Evolutionary conservation across 1,284 basidiomycete species (phyloP).

Genomic region (Sporisorium exsertum): DNA sequence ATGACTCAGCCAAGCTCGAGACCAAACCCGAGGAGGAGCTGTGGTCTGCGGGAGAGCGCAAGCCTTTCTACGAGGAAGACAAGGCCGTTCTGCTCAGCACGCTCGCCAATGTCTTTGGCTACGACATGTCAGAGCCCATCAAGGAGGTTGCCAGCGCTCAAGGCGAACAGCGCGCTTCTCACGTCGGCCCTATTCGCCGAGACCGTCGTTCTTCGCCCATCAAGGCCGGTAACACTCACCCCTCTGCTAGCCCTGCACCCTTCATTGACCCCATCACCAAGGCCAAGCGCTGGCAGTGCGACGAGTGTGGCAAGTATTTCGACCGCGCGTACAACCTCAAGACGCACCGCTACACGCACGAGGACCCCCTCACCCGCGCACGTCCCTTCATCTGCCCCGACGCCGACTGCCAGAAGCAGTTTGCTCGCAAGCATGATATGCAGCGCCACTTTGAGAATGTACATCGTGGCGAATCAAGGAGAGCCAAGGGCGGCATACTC

Average conservation of each 20-base stretch:
- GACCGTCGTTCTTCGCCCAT: slow-evolving; percentile 34
- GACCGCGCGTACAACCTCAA: slow-evolving; percentile 64
- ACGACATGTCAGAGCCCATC: slow-evolving; percentile 11
- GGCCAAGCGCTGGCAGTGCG: slow-evolving; percentile 57
- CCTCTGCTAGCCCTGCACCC: slow-evolving; percentile 33
- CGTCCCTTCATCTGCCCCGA: slow-evolving; percentile 55
- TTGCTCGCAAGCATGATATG: slow-evolving; percentile 63
- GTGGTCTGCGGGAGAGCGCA: slow-evolving; percentile 24
- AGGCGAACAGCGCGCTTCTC: slow-evolving; percentile 22
- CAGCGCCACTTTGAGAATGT: slow-evolving; percentile 58
- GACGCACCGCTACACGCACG: slow-evolving; percentile 58
- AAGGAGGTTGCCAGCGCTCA: slow-evolving; percentile 12
- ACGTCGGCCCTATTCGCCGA: slow-evolving; percentile 42
- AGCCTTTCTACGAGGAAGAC: slow-evolving; percentile 41
- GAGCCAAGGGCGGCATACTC: slow-evolving; percentile 13
- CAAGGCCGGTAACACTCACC: slow-evolving; percentile 9
- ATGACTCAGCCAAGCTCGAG: slow-evolving; percentile 13
- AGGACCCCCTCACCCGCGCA: slow-evolving; percentile 47
- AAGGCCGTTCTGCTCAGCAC: slow-evolving; percentile 31
- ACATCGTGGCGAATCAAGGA: slow-evolving; percentile 49
- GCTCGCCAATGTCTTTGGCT: slow-evolving; percentile 33
- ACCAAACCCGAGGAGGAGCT: slow-evolving; percentile 25
- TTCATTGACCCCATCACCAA: slow-evolving; percentile 34
- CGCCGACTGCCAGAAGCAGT: slow-evolving; percentile 52
- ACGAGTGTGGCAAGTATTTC: slow-evolving; percentile 56